Conservation (phyloP, 805 yeast species). For the Nakazawaea ernobii region DNA sequence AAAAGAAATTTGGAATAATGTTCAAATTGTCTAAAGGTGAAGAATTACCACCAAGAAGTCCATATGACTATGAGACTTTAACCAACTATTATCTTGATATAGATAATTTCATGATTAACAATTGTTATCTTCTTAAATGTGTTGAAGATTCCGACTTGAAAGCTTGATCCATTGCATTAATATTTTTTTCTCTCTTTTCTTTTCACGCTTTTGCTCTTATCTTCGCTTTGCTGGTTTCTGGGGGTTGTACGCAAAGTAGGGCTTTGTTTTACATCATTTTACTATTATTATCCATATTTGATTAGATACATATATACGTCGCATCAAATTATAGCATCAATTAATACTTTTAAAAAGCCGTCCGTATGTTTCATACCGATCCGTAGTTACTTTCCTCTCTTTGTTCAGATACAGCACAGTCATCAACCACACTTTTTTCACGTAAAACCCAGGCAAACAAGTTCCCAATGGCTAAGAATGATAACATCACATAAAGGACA, state of each 20-base stretch:
- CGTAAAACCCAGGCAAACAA: conserved; percentile 16
- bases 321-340: too few species aligned
- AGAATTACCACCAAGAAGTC: conserved; percentile 19
- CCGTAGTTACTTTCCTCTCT: background rate
- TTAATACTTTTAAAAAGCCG: background rate
- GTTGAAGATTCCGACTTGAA: conserved; percentile 3
- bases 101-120: conserved; percentile 17
- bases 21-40: conserved; percentile 19
- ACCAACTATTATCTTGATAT: conserved; percentile 19
- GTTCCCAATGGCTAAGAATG: conserved; percentile 14
- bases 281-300: too few species aligned
- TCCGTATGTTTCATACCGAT: background rate
- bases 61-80: conserved; percentile 20
- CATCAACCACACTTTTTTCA: background rate
- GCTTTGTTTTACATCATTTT: background rate
- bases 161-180: background rate
- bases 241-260: background rate
- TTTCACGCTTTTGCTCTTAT: too few species aligned
- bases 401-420: too few species aligned
- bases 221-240: too few species aligned
- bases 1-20: conserved; percentile 9
- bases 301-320: too few species aligned
- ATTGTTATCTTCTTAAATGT: conserved; percentile 16
- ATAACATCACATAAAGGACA: conserved; percentile 27
- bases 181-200: background rate